These are phyloP conservation scores for Didymella sp. DNA, from an alignment of 2,329 filamentous ascomycete species.

Conservation along the genomic window DNA sequence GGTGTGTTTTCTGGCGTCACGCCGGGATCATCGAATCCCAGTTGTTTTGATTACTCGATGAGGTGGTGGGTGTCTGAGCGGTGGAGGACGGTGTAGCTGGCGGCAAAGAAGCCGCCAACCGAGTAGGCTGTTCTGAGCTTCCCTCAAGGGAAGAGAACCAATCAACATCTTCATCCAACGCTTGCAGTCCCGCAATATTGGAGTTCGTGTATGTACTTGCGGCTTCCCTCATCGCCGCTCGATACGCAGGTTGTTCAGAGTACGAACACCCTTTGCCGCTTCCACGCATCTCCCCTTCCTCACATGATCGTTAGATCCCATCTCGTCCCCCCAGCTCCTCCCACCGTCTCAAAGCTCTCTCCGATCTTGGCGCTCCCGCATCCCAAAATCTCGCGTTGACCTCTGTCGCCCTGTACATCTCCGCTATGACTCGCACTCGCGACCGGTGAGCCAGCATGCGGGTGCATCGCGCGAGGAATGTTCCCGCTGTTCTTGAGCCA, in stretches of 20 bases:
- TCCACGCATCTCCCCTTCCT: not conserved
- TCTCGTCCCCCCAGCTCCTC: not conserved
- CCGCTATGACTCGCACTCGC: slow-evolving; percentile 7
- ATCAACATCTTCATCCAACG: slow-evolving; percentile 12
- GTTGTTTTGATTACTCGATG: slow-evolving; percentile 1
- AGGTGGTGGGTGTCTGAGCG: not conserved
- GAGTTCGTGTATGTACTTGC: not conserved
- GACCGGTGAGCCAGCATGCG: not conserved
- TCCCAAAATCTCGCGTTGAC: not conserved
- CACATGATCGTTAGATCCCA: slow-evolving; percentile 1
- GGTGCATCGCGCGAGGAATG: slow-evolving; percentile 33
- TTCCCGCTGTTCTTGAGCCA: slow-evolving; percentile 32
- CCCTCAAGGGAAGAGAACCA: slow-evolving; percentile 3
- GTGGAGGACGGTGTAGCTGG: not conserved
- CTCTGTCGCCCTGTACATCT: not conserved
- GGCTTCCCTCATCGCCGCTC: not conserved
- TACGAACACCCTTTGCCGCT: not conserved
- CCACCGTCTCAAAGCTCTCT: not conserved
- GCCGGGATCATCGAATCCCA: slow-evolving; percentile 5
- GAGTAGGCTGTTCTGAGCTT: not conserved
- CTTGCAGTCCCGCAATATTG: no score
- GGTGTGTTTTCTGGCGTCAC: slow-evolving; percentile 21
- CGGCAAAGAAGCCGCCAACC: slow-evolving; percentile 11
- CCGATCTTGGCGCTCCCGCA: not conserved
- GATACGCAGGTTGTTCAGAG: not conserved